A percentile compares a stretch with the other conserved stretches of the same genome.
These are phyloP conservation scores for Echeveria elegans DNA, from an alignment of 164 flowering plant genomes.

Conservation along the genomic window DNA sequence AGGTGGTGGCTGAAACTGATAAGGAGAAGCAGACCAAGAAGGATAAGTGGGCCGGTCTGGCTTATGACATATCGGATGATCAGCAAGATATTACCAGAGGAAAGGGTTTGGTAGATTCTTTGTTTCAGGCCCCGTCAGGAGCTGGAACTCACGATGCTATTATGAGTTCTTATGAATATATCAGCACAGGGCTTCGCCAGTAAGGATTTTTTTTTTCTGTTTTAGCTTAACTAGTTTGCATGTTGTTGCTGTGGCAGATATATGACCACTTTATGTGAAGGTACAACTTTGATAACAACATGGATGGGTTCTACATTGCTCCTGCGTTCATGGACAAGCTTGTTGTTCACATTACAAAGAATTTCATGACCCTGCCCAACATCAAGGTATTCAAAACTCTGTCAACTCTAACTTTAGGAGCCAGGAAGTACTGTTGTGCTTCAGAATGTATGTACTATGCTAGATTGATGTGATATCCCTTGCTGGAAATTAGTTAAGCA, in stretches of 20 bases:
- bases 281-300: constrained; percentile 43
- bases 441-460: neutral
- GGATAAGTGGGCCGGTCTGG: constrained; percentile 52
- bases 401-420: too few relatives aligned
- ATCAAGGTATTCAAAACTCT: constrained; percentile 33
- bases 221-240: neutral
- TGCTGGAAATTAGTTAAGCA: neutral
- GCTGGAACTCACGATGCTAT: constrained; percentile 21
- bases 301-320: constrained; percentile 58
- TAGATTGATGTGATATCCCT: neutral
- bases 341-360: constrained; percentile 60
- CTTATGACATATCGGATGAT: constrained; percentile 42
- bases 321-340: constrained; percentile 84
- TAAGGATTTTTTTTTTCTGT: constrained; percentile 14
- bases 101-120: constrained; percentile 50
- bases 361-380: constrained; percentile 62
- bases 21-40: constrained; percentile 30
- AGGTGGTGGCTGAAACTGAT: neutral
- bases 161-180: constrained; percentile 44
- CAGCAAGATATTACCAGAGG: constrained; percentile 67
- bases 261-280: neutral
- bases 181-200: constrained; percentile 44
- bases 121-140: constrained; percentile 57
- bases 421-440: too few relatives aligned
- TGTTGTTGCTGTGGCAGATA: neutral